These are phyloP conservation scores for Acacia confusa DNA, from an alignment of 306 rosid species.

Conservation along the genomic window DNA sequence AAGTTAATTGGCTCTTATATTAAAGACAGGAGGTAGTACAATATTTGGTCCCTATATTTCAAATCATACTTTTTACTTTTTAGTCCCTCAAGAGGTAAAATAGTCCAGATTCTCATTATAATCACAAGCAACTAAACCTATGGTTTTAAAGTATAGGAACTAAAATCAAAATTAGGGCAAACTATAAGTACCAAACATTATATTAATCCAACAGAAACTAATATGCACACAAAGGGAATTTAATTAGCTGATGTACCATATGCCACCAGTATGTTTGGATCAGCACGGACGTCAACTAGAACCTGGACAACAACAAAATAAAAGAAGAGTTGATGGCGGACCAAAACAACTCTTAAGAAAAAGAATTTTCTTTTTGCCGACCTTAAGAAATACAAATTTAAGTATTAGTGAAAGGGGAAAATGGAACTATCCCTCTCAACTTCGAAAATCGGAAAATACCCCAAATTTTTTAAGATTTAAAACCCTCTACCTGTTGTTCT, in stretches of 20 bases:
- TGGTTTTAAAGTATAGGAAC: too few relatives aligned
- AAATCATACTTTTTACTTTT: too few relatives aligned
- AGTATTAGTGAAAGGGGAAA: background rate
- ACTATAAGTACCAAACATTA: too few relatives aligned
- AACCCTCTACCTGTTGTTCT: background rate
- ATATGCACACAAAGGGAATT: conserved; percentile 24
- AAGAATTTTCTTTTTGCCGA: background rate
- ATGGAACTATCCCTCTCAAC: background rate
- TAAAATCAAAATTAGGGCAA: too few relatives aligned
- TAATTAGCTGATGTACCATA: conserved; percentile 60
- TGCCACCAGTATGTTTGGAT: conserved; percentile 85
- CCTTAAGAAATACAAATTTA: conserved; percentile 8
- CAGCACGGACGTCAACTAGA: conserved; percentile 76
- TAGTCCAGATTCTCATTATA: too few relatives aligned
- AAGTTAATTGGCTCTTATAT: too few relatives aligned
- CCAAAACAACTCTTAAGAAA: conserved; percentile 8
- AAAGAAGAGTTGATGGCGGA: conserved; percentile 19
- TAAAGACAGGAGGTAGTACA: too few relatives aligned
- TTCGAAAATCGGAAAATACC: background rate
- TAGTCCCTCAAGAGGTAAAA: too few relatives aligned
- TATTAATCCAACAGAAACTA: background rate
- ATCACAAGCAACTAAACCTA: too few relatives aligned
- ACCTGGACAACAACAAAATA: conserved; percentile 52
- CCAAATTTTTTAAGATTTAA: background rate
- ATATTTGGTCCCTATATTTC: too few relatives aligned